Conservation (phyloP, 2,329 filamentous ascomycete genomes). For the Bertia moriformis region DNA sequence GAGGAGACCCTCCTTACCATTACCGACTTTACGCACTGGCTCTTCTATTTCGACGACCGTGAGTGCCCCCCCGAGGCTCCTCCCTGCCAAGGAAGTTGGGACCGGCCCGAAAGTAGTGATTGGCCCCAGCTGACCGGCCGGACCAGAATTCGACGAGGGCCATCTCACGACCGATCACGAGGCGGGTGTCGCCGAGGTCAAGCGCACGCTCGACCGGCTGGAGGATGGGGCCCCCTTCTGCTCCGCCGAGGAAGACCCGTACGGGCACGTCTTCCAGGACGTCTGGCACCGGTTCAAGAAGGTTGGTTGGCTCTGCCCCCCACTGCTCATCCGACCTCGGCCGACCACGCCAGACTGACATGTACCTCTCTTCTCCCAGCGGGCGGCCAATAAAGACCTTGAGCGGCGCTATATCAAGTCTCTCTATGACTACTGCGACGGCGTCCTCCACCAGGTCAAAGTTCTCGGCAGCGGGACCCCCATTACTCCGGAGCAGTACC, state of each 20-base stretch:
- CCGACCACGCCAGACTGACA: no score
- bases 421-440: conserved; percentile 5
- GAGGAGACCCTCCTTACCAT: conserved; percentile 9
- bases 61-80: background rate
- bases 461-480: conserved; percentile 3
- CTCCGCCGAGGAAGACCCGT: conserved; percentile 7
- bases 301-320: no score
- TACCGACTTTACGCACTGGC: conserved; percentile 13
- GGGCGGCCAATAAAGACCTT: background rate
- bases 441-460: conserved; percentile 8
- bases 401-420: conserved; percentile 1
- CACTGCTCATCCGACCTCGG: no score
- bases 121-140: background rate
- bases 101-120: no score
- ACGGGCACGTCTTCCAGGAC: conserved; percentile 12
- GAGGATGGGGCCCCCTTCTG: conserved; percentile 8
- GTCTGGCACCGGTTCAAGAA: conserved; percentile 10
- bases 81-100: no score
- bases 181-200: conserved; percentile 8
- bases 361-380: no score
- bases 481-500: conserved; percentile 7
- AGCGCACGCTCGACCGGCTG: conserved; percentile 8
- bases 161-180: conserved; percentile 9
- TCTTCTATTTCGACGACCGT: no score
- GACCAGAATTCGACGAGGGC: conserved; percentile 14